Evolutionary conservation across 306 rosid genomes (phyloP).

Genomic region (Vicia faba): DNA sequence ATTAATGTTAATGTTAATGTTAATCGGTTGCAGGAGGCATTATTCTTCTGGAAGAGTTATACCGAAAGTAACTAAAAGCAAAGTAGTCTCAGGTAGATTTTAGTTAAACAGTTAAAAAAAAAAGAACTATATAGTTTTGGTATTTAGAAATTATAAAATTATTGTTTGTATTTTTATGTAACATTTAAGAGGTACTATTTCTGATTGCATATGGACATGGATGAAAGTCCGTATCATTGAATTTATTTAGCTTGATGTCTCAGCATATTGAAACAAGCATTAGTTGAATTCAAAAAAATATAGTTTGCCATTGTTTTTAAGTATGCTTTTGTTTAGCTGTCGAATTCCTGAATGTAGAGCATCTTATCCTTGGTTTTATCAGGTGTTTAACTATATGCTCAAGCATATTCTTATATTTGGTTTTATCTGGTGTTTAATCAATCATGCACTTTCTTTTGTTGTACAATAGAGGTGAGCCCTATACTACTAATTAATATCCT

Average conservation of each 20-base stretch:
- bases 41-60: constrained; percentile 45
- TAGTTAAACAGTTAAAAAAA: constrained; percentile 11
- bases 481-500: too few relatives aligned
- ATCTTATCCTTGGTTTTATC: background rate
- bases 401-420: too few relatives aligned
- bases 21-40: constrained; percentile 46
- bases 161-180: constrained; percentile 21
- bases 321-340: background rate
- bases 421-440: too few relatives aligned
- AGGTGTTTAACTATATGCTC: background rate
- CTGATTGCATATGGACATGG: constrained; percentile 35
- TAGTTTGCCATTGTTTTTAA: background rate
- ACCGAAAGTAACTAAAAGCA: constrained; percentile 26
- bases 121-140: constrained; percentile 28
- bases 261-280: constrained; percentile 8
- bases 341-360: background rate
- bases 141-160: constrained; percentile 16
- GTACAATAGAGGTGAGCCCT: too few relatives aligned
- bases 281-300: constrained; percentile 9
- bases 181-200: constrained; percentile 23
- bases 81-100: constrained; percentile 33
- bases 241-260: constrained; percentile 21
- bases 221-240: background rate
- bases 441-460: too few relatives aligned
- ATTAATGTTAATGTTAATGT: constrained; percentile 18